Base-by-base conservation (phyloP, 257 asterid genomes). In the Verbascum thapsus region DNA sequence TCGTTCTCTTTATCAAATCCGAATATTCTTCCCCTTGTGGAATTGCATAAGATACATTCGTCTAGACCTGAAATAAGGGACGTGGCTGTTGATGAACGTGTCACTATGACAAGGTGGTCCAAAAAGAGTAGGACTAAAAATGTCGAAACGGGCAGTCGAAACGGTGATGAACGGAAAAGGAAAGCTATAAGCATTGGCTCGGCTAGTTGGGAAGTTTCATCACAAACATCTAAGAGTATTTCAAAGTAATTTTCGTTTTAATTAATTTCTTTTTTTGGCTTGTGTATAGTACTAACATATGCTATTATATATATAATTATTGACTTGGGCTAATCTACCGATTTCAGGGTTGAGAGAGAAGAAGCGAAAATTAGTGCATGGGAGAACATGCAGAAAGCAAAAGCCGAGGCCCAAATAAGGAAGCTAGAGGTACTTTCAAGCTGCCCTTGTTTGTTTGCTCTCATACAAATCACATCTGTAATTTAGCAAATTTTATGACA, bases 21-120 rank as follows among this genome's bases (percentile, higher is more conserved):
- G 0, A 76, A 92, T 26, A 71, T 78, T 38, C 77, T 73, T 32
- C 95, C 94, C 30, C 30, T 92, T 62, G 74, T 67, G 47, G 95
- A 90, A 64, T 70, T 58, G 58, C 88, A 71, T 61, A 69, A 63
- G 58, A 42, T 30, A 44, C 76, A 54, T 48, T 66, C 85, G 44
- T 65, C 94, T 58, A 87, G 44, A 78, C 74, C 75, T 32, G 97
- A 89, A 61, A 71, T 80, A 47, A 76, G 92, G 74, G 95, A 94
- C n/a, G 96, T 85, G 66, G 80, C 81, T 38, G 76, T 90, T 70
- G 96, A 94, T 69, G 96, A 94, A 60, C 88, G 79, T 13, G 94
- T 94, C 55, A 85, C 95, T 3, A 53, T 90, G 69, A 90, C 96
- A 15, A 81, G 96, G 68, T 94, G 95, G 99, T 83, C 98, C 64